Evolutionary conservation across 2,329 filamentous ascomycete genomes (phyloP), one percentile per base, ranked within the genome.

Genomic region (Monascus ruber): DNA sequence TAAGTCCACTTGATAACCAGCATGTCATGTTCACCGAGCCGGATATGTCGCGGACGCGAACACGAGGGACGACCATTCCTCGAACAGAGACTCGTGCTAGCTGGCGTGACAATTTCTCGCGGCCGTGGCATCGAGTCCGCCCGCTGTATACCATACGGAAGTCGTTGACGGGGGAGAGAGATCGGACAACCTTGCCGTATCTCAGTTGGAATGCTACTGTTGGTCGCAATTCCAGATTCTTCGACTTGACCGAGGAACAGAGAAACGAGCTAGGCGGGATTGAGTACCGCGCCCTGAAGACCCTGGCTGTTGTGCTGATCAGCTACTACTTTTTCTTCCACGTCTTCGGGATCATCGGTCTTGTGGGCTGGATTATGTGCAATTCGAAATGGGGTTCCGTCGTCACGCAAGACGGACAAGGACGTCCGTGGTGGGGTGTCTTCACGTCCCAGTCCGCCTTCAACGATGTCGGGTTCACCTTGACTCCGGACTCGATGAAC

Each of bases 221-320:
- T 39, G 89, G 83, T 24, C 79, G 91, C 46, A 98, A 98, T 59
- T 96, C 89, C 7, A 82, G 85, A 31, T 98, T 96, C 54, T 74
- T 91, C 8, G 85, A 88, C 49, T 63, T 98, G 47, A 85, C 83
- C 0, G 83, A 94, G 49, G 86, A 91, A 47, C 87, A 98, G 62
- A 77, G 91, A 48, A 88, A 98, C 56, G 91, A 98, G 61, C 68
- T 98, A 2, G 91, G 91, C 7, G 91, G 91, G 17, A 94, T 98
- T 46, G 91, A 98, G 60, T 98, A 98, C 55, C 81, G 91, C 5
- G 85, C 89, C 0, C 61, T 98, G 43, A 93, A 94, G 60, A 85
- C 86, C 2, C 66, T 98, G 35, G 84, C 85, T 1, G 58, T 85
- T 26, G 79, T 96, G 26, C 68, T 96, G 17, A 72, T 83, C 3